Percentiles rank a stretch among this genome's conserved stretches.
These are phyloP conservation scores for Clonostachys byssicola DNA, from an alignment of 2,329 filamentous ascomycete species.

Conservation along the genomic window DNA sequence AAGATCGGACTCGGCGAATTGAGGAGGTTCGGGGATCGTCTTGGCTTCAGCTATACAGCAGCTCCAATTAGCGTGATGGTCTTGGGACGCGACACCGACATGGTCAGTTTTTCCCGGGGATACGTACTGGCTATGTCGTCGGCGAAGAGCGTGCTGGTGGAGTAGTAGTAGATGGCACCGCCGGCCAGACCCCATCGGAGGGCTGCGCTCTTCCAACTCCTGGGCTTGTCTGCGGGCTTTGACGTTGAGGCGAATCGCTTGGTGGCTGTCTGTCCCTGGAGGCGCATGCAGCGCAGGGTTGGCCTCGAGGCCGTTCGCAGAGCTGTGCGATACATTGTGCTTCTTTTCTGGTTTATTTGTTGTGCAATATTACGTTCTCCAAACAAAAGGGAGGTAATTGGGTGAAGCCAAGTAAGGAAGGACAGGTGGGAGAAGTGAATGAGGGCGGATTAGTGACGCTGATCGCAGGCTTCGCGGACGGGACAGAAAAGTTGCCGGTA, in stretches of 20 bases:
- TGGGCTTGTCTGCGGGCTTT: constrained; percentile 56
- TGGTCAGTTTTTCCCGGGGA: neutral
- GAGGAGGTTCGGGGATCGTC: constrained; percentile 34
- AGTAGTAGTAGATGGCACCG: constrained; percentile 87
- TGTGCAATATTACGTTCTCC: neutral
- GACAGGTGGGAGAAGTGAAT: neutral
- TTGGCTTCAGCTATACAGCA: constrained; percentile 11
- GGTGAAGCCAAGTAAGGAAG: neutral
- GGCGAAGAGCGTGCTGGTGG: constrained; percentile 82
- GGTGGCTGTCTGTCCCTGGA: constrained; percentile 21
- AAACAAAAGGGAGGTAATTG: neutral
- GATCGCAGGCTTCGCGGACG: too few relatives aligned
- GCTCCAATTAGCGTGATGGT: neutral
- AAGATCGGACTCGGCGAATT: constrained; percentile 53
- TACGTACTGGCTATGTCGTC: constrained; percentile 73
- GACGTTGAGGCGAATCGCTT: constrained; percentile 51
- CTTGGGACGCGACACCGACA: constrained; percentile 2
- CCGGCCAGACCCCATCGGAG: constrained; percentile 72
- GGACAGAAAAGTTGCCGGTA: neutral
- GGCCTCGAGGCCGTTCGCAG: constrained; percentile 41
- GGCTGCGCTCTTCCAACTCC: constrained; percentile 77
- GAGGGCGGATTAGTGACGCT: neutral
- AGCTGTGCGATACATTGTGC: constrained; percentile 48
- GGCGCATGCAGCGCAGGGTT: constrained; percentile 30
- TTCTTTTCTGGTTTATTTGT: neutral